Evolutionary conservation across 257 asterid genomes (phyloP).

Genomic region (Eustoma russellianum): DNA sequence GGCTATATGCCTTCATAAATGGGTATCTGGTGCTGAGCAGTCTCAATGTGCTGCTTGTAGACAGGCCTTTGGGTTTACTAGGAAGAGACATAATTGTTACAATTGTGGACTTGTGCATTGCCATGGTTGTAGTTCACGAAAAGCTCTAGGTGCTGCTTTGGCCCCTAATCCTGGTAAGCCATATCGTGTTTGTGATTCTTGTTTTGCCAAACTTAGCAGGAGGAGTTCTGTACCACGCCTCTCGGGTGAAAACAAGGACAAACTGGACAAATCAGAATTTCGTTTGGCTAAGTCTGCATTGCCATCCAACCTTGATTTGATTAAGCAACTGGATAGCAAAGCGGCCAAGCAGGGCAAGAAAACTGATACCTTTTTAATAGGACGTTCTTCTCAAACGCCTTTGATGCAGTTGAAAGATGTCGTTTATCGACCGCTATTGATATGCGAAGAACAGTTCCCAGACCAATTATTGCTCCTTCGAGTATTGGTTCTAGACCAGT

Average conservation of each 20-base stretch:
- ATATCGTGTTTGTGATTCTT: conserved; percentile 88
- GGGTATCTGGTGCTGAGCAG: conserved; percentile 92
- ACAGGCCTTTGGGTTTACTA: conserved; percentile 89
- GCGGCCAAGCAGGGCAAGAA: conserved; percentile 88
- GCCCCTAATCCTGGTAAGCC: conserved; percentile 95
- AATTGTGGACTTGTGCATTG: conserved; percentile 96
- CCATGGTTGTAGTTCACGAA: conserved; percentile 84
- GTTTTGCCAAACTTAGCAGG: conserved; percentile 72
- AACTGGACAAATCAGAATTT: conserved; percentile 70
- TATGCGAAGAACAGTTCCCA: conserved; percentile 50
- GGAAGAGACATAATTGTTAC: conserved; percentile 92
- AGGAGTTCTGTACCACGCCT: conserved; percentile 65
- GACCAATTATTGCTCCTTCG: conserved; percentile 53
- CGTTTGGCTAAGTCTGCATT: conserved; percentile 52
- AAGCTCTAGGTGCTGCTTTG: conserved; percentile 72
- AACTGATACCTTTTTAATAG: conserved; percentile 56
- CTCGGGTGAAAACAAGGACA: conserved; percentile 79
- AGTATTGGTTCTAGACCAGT: conserved; percentile 76
- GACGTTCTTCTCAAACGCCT: conserved; percentile 67
- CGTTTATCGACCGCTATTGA: conserved; percentile 43
- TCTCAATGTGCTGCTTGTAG: conserved; percentile 91
- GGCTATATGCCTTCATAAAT: conserved; percentile 75
- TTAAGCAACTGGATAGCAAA: conserved; percentile 67
- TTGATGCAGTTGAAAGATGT: conserved; percentile 60
- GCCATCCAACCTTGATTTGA: conserved; percentile 68